Evolutionary conservation across 2,329 filamentous ascomycete genomes (phyloP).

Genomic region (Berkeleyomyces basicola): DNA sequence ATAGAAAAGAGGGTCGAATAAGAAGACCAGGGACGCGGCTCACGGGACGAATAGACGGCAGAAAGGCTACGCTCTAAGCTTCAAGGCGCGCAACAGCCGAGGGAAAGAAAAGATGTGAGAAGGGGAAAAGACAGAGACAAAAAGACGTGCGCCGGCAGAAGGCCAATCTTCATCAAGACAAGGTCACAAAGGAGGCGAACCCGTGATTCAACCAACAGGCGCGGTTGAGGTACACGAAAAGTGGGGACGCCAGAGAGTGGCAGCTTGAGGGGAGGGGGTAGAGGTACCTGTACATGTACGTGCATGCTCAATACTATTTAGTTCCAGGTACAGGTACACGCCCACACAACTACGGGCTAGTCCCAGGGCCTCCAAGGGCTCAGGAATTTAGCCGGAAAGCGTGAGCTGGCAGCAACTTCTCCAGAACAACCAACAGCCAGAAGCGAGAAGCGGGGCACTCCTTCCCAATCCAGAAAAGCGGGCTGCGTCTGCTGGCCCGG

Average conservation of each 20-base stretch:
- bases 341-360: background rate
- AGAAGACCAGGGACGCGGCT: background rate
- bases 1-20: slow-evolving; percentile 1
- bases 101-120: background rate
- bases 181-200: background rate
- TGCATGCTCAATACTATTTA: background rate
- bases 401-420: background rate
- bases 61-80: background rate
- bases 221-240: background rate
- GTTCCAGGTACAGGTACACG: background rate
- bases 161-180: background rate
- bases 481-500: background rate
- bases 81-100: background rate
- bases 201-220: background rate
- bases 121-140: background rate
- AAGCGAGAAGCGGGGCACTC: background rate
- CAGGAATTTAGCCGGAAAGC: background rate
- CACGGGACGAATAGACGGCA: background rate
- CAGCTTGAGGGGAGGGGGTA: too few species aligned
- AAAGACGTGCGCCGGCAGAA: background rate
- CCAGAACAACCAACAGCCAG: background rate
- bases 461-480: background rate
- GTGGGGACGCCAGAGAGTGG: background rate
- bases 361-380: background rate
- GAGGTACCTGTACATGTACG: too few species aligned